Evolutionary conservation across 1,284 basidiomycete genomes (phyloP).

Genomic region (Sporisorium graminicola): DNA sequence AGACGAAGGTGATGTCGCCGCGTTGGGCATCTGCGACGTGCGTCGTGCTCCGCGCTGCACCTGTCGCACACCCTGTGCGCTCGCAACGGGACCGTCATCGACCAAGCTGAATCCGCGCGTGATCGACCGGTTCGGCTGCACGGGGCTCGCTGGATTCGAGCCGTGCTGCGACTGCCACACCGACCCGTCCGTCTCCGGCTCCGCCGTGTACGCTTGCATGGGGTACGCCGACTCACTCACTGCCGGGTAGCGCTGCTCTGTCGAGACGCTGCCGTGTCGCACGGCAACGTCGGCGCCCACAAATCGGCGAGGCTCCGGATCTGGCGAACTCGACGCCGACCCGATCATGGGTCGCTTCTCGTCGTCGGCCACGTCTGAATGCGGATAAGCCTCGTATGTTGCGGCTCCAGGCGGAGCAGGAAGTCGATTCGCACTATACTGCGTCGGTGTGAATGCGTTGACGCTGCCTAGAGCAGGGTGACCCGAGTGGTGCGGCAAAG

Average conservation of each 20-base stretch:
- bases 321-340: constrained; percentile 54
- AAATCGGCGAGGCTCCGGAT: constrained; percentile 34
- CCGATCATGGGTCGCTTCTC: constrained; percentile 62
- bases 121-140: constrained; percentile 32
- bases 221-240: constrained; percentile 53
- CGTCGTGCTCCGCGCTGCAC: constrained; percentile 64
- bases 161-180: constrained; percentile 21
- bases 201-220: constrained; percentile 56
- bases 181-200: constrained; percentile 50
- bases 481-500: constrained; percentile 42
- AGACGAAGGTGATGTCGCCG: constrained; percentile 26
- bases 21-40: constrained; percentile 45
- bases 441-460: constrained; percentile 21
- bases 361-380: constrained; percentile 45
- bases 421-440: constrained; percentile 15
- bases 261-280: constrained; percentile 57
- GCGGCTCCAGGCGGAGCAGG: constrained; percentile 22
- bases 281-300: constrained; percentile 33
- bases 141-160: constrained; percentile 5
- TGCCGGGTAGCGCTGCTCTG: constrained; percentile 59
- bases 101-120: constrained; percentile 63
- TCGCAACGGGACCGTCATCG: constrained; percentile 67
- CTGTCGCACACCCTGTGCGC: constrained; percentile 56
- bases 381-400: constrained; percentile 50
- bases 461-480: constrained; percentile 32